Base-by-base conservation (phyloP, 1,284 basidiomycete species). In the Inonotus obliquus region DNA sequence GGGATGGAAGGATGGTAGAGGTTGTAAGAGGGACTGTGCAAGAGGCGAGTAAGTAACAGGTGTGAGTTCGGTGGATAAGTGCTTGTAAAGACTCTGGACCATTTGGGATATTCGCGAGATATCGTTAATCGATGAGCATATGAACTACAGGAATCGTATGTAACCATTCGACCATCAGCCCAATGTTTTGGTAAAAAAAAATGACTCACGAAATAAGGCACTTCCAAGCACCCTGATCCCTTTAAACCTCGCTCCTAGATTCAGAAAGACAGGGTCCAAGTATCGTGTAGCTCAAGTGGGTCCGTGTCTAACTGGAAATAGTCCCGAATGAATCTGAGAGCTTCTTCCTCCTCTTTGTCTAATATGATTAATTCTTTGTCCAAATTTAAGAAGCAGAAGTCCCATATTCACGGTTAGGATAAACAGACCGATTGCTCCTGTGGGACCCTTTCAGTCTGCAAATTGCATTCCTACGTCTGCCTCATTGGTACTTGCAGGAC, bases 151-250 rank as follows among this genome's bases (percentile, higher is more conserved):
- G 1, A 17, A 57, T 39, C n/a, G n/a, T n/a, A n/a, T n/a, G n/a
- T n/a, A n/a, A 9, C 41, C 13, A 29, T 23, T 21, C 38, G 53
- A 1, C 11, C 45, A 61, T 21, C 38, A 54, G 3, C 11, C 45
- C 61, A 56, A 66, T 45, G 21, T 39, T 41, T 37, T 9, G 19
- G n/a, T 4, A 25, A 14, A 49, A 25, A 25, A 6, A 21, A 56
- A 59, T 32, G 51, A 84, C 92, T 68, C 72, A 96, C 94, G 91
- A 93, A 48, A 97, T 76, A 27, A 97, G 80, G 68, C 91, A 96
- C 75, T 98, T 96, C 89, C 94, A 99, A 59, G 94, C 93, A 96
- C n/a, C n/a, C n/a, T n/a, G n/a, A n/a, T n/a, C n/a, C n/a, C n/a
- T n/a, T n/a, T n/a, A n/a, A n/a, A n/a, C n/a, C n/a, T n/a, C n/a